Evolutionary conservation across 31 red algal genomes (phyloP).

Genomic region (Porphyra umbilicalis): DNA sequence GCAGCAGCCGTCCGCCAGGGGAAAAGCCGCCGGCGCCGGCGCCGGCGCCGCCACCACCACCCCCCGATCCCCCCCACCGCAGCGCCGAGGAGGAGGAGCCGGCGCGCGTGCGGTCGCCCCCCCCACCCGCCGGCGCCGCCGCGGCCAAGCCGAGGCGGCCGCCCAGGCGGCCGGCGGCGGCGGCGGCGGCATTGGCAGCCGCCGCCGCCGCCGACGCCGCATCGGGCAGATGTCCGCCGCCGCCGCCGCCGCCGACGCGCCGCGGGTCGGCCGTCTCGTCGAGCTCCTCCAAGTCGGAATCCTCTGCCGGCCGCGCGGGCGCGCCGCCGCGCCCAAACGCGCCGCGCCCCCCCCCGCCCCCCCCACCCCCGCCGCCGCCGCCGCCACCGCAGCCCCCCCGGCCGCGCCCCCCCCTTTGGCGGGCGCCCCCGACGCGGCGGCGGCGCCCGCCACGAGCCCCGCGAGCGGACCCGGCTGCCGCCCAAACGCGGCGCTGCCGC

Average conservation of each 20-base stretch:
- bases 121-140: not conserved
- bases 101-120: not conserved
- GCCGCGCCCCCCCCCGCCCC: not conserved
- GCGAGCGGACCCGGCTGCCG: not conserved
- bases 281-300: not conserved
- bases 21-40: not conserved
- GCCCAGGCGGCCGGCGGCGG: not conserved
- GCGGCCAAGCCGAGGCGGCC: not conserved
- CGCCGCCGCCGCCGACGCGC: not conserved
- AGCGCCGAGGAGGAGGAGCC: not conserved
- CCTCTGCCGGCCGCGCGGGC: not conserved
- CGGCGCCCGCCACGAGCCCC: not conserved
- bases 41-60: not conserved
- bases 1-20: not conserved
- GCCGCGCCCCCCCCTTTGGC: not conserved
- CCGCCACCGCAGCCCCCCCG: not conserved
- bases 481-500: not conserved
- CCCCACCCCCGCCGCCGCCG: not conserved
- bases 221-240: not conserved
- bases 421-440: not conserved
- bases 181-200: not conserved
- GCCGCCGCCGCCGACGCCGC: not conserved
- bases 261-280: not conserved
- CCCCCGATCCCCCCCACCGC: not conserved
- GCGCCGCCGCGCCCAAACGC: not conserved